Evolutionary conservation across 129 eudicot genomes (phyloP).

Genomic region (Escallonia herrerae): DNA sequence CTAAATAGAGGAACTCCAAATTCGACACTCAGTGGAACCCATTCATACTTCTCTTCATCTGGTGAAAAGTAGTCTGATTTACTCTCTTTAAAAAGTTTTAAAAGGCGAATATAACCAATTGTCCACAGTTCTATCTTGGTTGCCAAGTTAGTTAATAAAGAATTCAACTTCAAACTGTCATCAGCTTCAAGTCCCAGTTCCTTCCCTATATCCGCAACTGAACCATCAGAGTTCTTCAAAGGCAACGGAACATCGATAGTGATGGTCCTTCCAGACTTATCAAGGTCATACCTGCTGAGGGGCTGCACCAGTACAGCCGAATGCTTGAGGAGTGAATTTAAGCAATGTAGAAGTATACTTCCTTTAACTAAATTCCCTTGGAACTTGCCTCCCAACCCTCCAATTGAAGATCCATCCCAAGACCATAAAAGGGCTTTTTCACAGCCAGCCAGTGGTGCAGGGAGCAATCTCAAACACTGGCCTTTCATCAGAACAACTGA

Average conservation of each 20-base stretch:
- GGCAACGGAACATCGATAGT: constrained; percentile 87
- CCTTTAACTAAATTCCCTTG: constrained; percentile 85
- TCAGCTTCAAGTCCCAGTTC: constrained; percentile 58
- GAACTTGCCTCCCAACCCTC: constrained; percentile 77
- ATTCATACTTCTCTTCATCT: constrained; percentile 70
- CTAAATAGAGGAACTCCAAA: constrained; percentile 91
- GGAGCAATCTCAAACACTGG: constrained; percentile 80
- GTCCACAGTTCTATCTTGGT: constrained; percentile 70
- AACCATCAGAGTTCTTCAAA: constrained; percentile 75
- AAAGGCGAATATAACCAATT: constrained; percentile 85
- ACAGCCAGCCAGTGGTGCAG: constrained; percentile 95
- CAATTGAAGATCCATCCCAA: constrained; percentile 83
- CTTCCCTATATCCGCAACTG: constrained; percentile 66
- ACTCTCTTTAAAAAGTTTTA: constrained; percentile 61
- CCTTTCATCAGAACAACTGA: constrained; percentile 99
- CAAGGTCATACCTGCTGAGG: constrained; percentile 67
- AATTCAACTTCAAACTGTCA: constrained; percentile 49
- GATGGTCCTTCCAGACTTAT: constrained; percentile 39
- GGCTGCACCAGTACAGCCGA: constrained; percentile 96
- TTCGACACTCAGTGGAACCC: constrained; percentile 87
- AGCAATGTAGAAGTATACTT: constrained; percentile 81
- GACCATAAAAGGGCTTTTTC: constrained; percentile 97
- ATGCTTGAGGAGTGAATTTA: constrained; percentile 73
- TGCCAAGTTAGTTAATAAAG: constrained; percentile 43
- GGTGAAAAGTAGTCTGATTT: constrained; percentile 39